Percentiles rank a stretch among this genome's conserved stretches.
Evolutionary conservation across 2,329 filamentous ascomycete species (phyloP).

Genomic region (Alternaria alternata): DNA sequence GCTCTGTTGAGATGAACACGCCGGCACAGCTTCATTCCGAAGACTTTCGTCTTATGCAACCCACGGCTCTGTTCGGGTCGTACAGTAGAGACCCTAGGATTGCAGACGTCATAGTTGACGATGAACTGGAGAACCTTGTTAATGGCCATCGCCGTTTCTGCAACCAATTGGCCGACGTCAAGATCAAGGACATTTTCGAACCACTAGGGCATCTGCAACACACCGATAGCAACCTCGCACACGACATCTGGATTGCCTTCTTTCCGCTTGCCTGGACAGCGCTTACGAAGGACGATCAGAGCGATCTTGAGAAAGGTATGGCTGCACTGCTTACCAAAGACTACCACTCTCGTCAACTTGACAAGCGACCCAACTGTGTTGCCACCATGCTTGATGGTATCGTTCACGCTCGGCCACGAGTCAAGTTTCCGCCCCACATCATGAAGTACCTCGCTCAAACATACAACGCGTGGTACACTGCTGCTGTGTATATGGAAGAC

Average conservation of each 20-base stretch:
- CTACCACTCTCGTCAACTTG: constrained; percentile 92
- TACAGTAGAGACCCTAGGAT: constrained; percentile 75
- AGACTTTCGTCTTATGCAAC: constrained; percentile 81
- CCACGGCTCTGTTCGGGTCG: constrained; percentile 75
- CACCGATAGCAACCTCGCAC: constrained; percentile 79
- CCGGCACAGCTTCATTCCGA: constrained; percentile 79
- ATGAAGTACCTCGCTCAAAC: constrained; percentile 94
- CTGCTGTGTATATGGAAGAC: constrained; percentile 87
- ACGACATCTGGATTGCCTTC: constrained; percentile 87
- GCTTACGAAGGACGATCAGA: constrained; percentile 83
- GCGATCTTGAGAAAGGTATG: constrained; percentile 88
- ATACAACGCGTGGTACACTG: constrained; percentile 98
- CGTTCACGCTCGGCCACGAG: constrained; percentile 82
- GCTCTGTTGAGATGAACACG: constrained; percentile 86
- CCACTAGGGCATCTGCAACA: constrained; percentile 93
- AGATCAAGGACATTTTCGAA: constrained; percentile 86
- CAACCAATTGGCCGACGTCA: constrained; percentile 82
- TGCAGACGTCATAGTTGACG: constrained; percentile 75
- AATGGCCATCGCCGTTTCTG: constrained; percentile 83
- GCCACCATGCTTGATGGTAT: constrained; percentile 90
- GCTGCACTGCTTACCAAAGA: constrained; percentile 93
- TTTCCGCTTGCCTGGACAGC: constrained; percentile 96
- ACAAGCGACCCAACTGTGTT: constrained; percentile 94
- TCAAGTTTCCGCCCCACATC: constrained; percentile 93
- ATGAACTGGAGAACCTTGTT: constrained; percentile 82